Evolutionary conservation across 176 grass and related monocot genomes (phyloP).

Genomic region (Themeda triandra): DNA sequence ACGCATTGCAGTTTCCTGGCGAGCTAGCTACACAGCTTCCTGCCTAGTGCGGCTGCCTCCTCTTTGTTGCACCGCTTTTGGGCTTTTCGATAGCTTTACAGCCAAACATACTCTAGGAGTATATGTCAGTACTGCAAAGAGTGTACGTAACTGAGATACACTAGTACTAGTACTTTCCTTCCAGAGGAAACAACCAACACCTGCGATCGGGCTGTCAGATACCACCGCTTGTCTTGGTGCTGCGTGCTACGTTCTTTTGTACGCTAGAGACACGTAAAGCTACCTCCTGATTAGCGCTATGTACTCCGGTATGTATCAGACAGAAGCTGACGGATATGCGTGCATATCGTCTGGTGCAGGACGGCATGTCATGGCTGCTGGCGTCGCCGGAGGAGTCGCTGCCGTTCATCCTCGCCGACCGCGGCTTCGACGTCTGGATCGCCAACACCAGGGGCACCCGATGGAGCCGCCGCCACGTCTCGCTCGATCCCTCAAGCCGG

Average conservation of each 20-base stretch:
- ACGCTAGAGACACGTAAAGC: no score
- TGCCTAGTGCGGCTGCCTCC: neutral
- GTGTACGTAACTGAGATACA: neutral
- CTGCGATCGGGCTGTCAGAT: neutral
- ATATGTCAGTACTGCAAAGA: neutral
- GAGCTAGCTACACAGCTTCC: no score
- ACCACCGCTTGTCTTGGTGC: neutral
- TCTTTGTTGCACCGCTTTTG: neutral
- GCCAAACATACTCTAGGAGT: neutral
- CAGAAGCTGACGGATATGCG: neutral
- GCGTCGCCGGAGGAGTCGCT: slow-evolving; percentile 70
- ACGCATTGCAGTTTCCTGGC: neutral
- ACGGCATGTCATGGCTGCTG: slow-evolving; percentile 76
- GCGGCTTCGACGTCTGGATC: slow-evolving; percentile 90
- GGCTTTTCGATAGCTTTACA: neutral
- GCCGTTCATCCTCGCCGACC: slow-evolving; percentile 67
- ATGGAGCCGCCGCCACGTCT: slow-evolving; percentile 63
- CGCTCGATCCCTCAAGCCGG: slow-evolving; percentile 34
- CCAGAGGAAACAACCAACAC: neutral
- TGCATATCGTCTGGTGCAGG: slow-evolving; percentile 30
- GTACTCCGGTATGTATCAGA: no score
- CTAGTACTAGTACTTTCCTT: neutral
- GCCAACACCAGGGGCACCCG: slow-evolving; percentile 73
- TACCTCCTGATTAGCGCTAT: no score
- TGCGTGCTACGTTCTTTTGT: neutral